Conservation (phyloP, 208 protist species). For the Leishmania major region DNA sequence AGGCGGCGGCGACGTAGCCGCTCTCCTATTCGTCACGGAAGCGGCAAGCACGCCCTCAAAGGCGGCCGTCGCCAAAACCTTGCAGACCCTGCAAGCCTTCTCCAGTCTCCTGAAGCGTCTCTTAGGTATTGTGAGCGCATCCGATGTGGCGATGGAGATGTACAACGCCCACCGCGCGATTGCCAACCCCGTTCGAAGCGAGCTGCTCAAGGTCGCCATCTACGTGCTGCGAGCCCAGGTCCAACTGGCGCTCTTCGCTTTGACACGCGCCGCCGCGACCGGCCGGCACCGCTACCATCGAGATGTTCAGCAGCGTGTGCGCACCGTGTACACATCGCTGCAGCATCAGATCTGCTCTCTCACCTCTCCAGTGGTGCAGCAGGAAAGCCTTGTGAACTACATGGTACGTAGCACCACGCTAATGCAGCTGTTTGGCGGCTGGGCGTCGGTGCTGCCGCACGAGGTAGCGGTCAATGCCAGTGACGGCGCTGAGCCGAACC, state of each 20-base stretch:
- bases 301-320: constrained; percentile 30
- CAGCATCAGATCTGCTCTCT: constrained; percentile 59
- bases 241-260: constrained; percentile 38
- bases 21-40: constrained; percentile 3
- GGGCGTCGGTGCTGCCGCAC: constrained; percentile 63
- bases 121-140: constrained; percentile 58
- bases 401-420: constrained; percentile 86
- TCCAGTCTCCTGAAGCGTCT: constrained; percentile 43
- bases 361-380: constrained; percentile 57
- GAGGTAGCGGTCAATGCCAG: constrained; percentile 14
- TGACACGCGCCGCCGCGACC: constrained; percentile 30
- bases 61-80: constrained; percentile 8
- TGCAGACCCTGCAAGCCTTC: constrained; percentile 27
- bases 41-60: background rate
- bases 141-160: constrained; percentile 81
- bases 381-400: constrained; percentile 70
- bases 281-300: constrained; percentile 14
- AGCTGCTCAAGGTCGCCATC: constrained; percentile 70
- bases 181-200: constrained; percentile 53
- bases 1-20: background rate
- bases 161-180: constrained; percentile 81
- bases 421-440: constrained; percentile 79
- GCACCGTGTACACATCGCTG: constrained; percentile 37
- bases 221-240: constrained; percentile 58
- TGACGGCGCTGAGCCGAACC: constrained; percentile 1